phyloP scores from a whole-genome alignment of 139 green algal genomes.

The Chlorella sp. region DNA sequence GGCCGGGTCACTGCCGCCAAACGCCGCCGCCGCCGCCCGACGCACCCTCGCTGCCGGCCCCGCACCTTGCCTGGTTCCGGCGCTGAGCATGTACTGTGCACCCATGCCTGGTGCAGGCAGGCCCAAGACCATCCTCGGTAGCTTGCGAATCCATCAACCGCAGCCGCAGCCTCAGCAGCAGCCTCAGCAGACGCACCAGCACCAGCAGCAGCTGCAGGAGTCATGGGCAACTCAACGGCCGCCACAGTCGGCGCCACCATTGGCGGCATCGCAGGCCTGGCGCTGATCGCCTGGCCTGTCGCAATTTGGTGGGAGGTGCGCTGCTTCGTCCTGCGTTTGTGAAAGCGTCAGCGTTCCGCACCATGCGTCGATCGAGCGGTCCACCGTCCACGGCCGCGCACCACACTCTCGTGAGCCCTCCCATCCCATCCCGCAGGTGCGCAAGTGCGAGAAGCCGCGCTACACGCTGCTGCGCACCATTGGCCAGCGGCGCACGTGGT shows the following conservation, averaged over 20 bases:
- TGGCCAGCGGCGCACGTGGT: slow-evolving; percentile 17
- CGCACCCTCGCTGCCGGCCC: no score
- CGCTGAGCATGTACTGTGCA: no score
- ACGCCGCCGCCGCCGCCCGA: no score
- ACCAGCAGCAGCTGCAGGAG: background rate
- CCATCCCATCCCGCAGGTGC: background rate
- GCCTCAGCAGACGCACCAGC: background rate
- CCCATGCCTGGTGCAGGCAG: no score
- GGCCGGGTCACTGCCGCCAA: no score
- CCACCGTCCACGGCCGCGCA: background rate
- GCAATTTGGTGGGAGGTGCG: slow-evolving; percentile 30
- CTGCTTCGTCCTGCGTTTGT: no score
- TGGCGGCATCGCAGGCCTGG: slow-evolving; percentile 10
- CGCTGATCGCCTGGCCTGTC: slow-evolving; percentile 34
- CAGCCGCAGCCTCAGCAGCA: no score
- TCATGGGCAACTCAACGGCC: background rate
- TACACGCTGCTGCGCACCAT: slow-evolving; percentile 53
- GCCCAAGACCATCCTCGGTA: no score
- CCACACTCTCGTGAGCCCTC: background rate
- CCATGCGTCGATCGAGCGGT: background rate
- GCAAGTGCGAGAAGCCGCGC: slow-evolving; percentile 64
- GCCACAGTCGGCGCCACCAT: background rate
- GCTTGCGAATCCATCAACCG: no score
- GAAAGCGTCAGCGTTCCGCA: no score
- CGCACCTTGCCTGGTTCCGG: no score